Evolutionary conservation across 192 early-diverging fungal genomes (phyloP).

Genomic region (Allomyces macrogynus): DNA sequence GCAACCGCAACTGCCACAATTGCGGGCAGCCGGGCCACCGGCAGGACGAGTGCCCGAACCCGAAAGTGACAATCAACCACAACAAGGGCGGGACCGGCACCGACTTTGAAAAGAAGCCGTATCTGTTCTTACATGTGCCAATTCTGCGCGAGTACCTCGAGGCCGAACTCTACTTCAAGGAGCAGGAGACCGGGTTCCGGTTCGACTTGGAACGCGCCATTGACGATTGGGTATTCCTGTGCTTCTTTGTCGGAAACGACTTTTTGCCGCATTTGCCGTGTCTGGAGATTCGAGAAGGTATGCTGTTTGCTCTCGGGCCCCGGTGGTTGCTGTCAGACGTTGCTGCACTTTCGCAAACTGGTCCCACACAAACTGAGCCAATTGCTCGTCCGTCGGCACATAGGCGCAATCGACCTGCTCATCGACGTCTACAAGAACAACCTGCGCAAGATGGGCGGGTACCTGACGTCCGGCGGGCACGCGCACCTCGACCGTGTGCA

Average conservation of each 20-base stretch:
- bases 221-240: slow-evolving; percentile 87
- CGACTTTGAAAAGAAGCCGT: slow-evolving; percentile 17
- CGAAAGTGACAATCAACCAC: background rate
- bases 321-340: slow-evolving; percentile 12
- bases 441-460: slow-evolving; percentile 40
- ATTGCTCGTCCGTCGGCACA: background rate
- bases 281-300: slow-evolving; percentile 78
- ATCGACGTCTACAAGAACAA: slow-evolving; percentile 38
- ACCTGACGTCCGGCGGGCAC: slow-evolving; percentile 72
- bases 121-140: slow-evolving; percentile 54
- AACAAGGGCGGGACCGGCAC: slow-evolving; percentile 8
- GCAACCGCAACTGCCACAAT: slow-evolving; percentile 18
- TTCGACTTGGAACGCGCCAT: slow-evolving; percentile 81
- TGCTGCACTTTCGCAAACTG: background rate
- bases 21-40: slow-evolving; percentile 28
- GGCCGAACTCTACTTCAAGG: slow-evolving; percentile 43
- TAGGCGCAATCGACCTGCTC: slow-evolving; percentile 19
- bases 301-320: slow-evolving; percentile 31
- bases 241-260: slow-evolving; percentile 93
- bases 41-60: slow-evolving; percentile 19
- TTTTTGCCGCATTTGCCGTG: slow-evolving; percentile 87
- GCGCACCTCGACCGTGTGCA: slow-evolving; percentile 24
- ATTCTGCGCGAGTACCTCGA: slow-evolving; percentile 83
- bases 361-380: slow-evolving; percentile 17
- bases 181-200: slow-evolving; percentile 8